Evolutionary conservation across 768 basidiomycete species (phyloP), one percentile per base, ranked within the genome.

Genomic region (Amanita pseudoporphyria): DNA sequence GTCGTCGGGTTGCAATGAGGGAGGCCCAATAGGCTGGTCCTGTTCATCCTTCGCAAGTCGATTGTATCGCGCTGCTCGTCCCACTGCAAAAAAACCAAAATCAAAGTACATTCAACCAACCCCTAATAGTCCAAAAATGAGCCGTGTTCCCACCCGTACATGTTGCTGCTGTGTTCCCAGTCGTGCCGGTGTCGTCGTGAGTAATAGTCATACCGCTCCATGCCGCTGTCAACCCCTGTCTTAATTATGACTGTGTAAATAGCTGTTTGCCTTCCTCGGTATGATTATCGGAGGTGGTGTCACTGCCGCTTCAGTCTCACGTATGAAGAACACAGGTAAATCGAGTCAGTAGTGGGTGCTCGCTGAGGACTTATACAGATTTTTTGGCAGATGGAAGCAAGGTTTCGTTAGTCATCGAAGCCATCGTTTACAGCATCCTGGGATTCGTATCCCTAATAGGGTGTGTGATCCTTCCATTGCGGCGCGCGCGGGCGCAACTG

Each of bases 141-240:
- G 63, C 16, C 58, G 62, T 49, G 66, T 71, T 53, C 54, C 52
- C 38, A 65, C 67, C 43, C 70, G 72, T 55, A 74, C 65, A 33
- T 75, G 73, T 59, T 75, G 72, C 56, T 73, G 71, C 64, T 75
- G 74, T 60, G 67, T 76, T 44, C 73, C 76, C 7, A 71, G 72
- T 31, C 62, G 76, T 54, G 69, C 67, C 38, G 76, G 74, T 41
- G 72, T 71, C 40, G 61, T 75, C 41, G 73, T 75, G 51, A 55
- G 74, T 64, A 21, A 18, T 26, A 10, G 19, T 31, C n/a, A n/a
- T 30, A 24, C 26, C 18, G 14, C 10, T 18, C 12, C 40, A 13
- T 9, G 7, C 18, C 10, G 26, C 7, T 28, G 26, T 7, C 26
- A 7, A 7, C 26, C n/a, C 21, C 44, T 7, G 19, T 18, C 10